Evolutionary conservation across 1,284 basidiomycete species (phyloP).

Genomic region (Trametes versicolor): DNA sequence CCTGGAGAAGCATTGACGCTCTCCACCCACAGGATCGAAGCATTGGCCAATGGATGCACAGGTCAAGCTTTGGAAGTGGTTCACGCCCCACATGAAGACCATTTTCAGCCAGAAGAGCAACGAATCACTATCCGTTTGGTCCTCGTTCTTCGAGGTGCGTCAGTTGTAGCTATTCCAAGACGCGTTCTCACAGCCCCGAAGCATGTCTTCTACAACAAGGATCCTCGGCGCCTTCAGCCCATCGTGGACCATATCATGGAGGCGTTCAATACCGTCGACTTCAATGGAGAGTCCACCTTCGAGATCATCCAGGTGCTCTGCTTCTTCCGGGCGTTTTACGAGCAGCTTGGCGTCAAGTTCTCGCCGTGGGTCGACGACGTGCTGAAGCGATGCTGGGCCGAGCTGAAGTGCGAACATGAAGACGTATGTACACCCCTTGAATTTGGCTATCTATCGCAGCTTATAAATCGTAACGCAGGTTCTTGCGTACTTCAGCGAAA

Average conservation of each 20-base stretch:
- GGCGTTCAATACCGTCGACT: constrained; percentile 73
- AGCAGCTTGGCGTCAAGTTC: constrained; percentile 84
- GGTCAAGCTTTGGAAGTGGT: constrained; percentile 83
- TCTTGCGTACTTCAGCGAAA: constrained; percentile 76
- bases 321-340: constrained; percentile 73
- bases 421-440: constrained; percentile 59
- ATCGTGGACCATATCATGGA: constrained; percentile 79
- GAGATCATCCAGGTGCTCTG: constrained; percentile 71
- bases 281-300: constrained; percentile 79
- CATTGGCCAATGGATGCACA: constrained; percentile 88
- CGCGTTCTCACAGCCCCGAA: constrained; percentile 39
- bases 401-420: constrained; percentile 81
- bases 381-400: constrained; percentile 74
- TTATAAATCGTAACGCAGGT: constrained; percentile 53
- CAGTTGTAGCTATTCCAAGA: neutral
- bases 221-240: constrained; percentile 86
- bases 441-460: neutral
- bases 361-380: constrained; percentile 78
- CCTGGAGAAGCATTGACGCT: neutral
- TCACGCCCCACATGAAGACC: constrained; percentile 71
- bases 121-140: constrained; percentile 74
- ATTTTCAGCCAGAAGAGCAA: constrained; percentile 75
- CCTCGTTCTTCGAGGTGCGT: constrained; percentile 72
- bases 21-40: constrained; percentile 69
- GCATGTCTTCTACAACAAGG: constrained; percentile 82